Conservation (phyloP, 2,329 filamentous ascomycete genomes). For the Mycosphaerella sp. region DNA sequence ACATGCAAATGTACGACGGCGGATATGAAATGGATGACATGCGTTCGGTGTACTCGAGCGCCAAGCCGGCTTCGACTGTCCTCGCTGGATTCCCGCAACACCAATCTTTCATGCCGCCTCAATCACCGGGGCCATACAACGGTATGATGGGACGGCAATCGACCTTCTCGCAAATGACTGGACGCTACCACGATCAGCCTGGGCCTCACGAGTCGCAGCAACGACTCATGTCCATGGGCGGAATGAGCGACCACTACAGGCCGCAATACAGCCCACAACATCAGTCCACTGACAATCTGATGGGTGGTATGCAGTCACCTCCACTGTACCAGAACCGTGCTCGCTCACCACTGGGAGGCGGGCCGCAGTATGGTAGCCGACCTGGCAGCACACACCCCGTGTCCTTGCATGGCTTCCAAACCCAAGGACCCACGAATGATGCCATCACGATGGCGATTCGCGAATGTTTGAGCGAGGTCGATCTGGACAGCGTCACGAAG, state of each 20-base stretch:
- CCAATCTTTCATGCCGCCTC: slow-evolving; percentile 57
- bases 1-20: slow-evolving; percentile 34
- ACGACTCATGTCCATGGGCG: slow-evolving; percentile 57
- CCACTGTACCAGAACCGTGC: slow-evolving; percentile 25
- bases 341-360: slow-evolving; percentile 20
- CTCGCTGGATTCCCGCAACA: slow-evolving; percentile 69
- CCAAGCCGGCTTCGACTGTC: slow-evolving; percentile 78
- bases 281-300: slow-evolving; percentile 32
- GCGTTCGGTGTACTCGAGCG: slow-evolving; percentile 90
- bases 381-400: slow-evolving; percentile 26
- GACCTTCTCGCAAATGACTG: slow-evolving; percentile 50
- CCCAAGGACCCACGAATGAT: slow-evolving; percentile 66
- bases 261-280: slow-evolving; percentile 38
- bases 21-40: slow-evolving; percentile 98
- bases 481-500: slow-evolving; percentile 96
- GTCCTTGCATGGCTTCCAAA: slow-evolving; percentile 53
- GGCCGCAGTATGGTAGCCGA: slow-evolving; percentile 25
- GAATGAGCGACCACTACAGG: slow-evolving; percentile 43
- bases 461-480: slow-evolving; percentile 74
- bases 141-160: slow-evolving; percentile 60
- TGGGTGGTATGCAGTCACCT: slow-evolving; percentile 31
- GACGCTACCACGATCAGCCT: slow-evolving; percentile 58
- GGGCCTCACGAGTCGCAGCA: slow-evolving; percentile 38
- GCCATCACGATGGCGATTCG: slow-evolving; percentile 81
- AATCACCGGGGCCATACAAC: slow-evolving; percentile 68